phyloP scores from a whole-genome alignment of 2,329 filamentous ascomycete genomes.

The Curvularia sp. region DNA sequence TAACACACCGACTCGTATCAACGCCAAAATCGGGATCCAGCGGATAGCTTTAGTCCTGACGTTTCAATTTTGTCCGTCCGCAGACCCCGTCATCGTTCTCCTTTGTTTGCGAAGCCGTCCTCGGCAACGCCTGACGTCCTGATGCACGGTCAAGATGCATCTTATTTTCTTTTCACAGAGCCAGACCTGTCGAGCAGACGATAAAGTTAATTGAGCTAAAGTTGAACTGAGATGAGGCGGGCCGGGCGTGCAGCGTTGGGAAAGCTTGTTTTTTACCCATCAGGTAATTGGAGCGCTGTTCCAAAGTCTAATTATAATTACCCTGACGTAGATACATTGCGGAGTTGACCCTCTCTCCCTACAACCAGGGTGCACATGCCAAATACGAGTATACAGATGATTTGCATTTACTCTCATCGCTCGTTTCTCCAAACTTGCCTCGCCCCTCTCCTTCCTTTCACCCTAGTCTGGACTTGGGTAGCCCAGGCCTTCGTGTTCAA shows the following conservation, averaged over 20 bases:
- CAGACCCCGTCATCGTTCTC: not conserved
- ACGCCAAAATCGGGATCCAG: not conserved
- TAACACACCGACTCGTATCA: not conserved
- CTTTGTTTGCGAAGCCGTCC: not conserved
- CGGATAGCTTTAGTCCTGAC: not conserved
- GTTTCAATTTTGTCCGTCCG: not conserved
- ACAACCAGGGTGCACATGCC: not conserved
- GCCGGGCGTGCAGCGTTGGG: not conserved
- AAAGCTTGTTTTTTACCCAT: constrained; percentile 2
- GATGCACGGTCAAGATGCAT: not conserved
- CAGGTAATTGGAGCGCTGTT: not conserved
- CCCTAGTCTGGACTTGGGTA: not conserved
- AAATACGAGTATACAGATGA: not conserved
- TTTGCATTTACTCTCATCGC: not conserved
- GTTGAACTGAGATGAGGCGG: not conserved
- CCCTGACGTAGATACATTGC: not conserved
- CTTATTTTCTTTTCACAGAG: not conserved
- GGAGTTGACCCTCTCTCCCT: not conserved
- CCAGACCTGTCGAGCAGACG: not conserved
- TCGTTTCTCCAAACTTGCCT: not conserved
- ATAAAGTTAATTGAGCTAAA: too few species aligned
- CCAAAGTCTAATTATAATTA: not conserved
- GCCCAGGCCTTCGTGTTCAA: not conserved
- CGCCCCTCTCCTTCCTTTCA: too few species aligned
- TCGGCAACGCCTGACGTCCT: not conserved